A percentile compares a stretch with the other conserved stretches of the same genome.
Evolutionary conservation across 2,329 filamentous ascomycete species (phyloP).

Genomic region (Cercospora brassicicola): DNA sequence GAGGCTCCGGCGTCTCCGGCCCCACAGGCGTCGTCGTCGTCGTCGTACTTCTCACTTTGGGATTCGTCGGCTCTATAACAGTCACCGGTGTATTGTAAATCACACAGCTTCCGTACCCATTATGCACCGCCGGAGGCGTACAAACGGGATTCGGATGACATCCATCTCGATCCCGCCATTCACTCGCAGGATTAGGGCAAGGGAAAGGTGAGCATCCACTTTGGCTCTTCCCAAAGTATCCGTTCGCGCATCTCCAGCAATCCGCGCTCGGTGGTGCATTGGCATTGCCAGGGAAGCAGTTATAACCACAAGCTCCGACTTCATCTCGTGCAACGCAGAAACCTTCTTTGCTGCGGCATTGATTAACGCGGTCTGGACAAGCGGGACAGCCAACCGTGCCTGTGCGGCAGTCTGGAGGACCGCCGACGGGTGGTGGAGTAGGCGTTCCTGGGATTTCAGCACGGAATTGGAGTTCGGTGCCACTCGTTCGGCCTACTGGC

Average conservation of each 20-base stretch:
- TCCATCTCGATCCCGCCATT: not conserved
- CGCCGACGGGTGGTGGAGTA: not conserved
- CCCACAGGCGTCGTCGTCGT: not conserved
- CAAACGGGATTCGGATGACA: not conserved
- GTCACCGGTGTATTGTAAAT: not conserved
- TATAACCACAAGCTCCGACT: constrained; percentile 2
- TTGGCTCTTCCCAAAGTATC: not conserved
- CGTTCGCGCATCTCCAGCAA: not conserved
- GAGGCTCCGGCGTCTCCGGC: no score
- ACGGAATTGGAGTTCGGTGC: not conserved
- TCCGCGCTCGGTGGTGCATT: not conserved
- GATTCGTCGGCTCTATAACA: not conserved
- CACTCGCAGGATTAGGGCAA: not conserved
- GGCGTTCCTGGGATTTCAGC: not conserved
- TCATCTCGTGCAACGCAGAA: not conserved
- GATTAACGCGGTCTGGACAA: not conserved
- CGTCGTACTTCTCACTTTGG: not conserved
- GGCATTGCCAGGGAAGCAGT: not conserved
- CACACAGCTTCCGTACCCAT: not conserved
- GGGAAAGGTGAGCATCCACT: not conserved
- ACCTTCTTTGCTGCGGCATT: not conserved
- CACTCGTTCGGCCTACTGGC: not conserved
- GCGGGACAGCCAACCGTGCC: not conserved
- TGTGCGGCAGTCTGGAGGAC: not conserved
- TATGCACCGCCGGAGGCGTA: not conserved